Percentiles rank a stretch among this genome's conserved stretches.
phyloP scores from a whole-genome alignment of 768 basidiomycete species.

The Xerocomellus chrysenteron region DNA sequence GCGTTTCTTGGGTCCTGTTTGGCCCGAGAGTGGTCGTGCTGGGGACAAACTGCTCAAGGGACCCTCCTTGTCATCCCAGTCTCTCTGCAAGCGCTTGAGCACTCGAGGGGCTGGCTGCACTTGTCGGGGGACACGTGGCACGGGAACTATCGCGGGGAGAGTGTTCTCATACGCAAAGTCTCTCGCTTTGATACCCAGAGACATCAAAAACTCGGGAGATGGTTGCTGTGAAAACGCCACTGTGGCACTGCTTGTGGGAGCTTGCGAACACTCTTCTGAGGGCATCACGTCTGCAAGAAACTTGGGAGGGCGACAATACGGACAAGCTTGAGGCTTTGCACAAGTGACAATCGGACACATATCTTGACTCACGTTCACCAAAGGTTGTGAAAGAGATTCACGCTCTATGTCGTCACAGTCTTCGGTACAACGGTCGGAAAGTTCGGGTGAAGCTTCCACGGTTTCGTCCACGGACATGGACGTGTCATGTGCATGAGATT shows the following conservation, averaged over 20 bases:
- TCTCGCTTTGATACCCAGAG: constrained; percentile 43
- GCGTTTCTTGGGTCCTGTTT: constrained; percentile 21
- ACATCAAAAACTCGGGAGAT: constrained; percentile 26
- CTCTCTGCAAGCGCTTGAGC: constrained; percentile 39
- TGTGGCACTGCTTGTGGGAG: constrained; percentile 1
- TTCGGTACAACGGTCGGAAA: neutral
- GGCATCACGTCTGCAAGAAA: constrained; percentile 8
- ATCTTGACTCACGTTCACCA: constrained; percentile 38
- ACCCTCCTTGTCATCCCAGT: constrained; percentile 31
- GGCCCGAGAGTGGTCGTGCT: constrained; percentile 7
- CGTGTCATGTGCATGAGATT: constrained; percentile 2
- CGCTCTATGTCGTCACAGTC: constrained; percentile 13
- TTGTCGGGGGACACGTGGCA: constrained; percentile 47
- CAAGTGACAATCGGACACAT: constrained; percentile 27
- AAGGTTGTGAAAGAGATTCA: constrained; percentile 25
- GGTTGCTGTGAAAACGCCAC: constrained; percentile 35
- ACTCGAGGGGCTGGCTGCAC: constrained; percentile 42
- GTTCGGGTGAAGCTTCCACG: neutral
- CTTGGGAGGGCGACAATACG: constrained; percentile 25
- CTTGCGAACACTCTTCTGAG: constrained; percentile 21
- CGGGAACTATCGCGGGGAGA: constrained; percentile 58
- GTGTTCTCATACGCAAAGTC: constrained; percentile 72
- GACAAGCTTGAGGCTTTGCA: constrained; percentile 34
- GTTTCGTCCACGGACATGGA: constrained; percentile 2
- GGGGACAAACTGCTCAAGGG: neutral